Base-by-base conservation (phyloP, 192 early-diverging fungal species). In the Backusella psychrophila region DNA sequence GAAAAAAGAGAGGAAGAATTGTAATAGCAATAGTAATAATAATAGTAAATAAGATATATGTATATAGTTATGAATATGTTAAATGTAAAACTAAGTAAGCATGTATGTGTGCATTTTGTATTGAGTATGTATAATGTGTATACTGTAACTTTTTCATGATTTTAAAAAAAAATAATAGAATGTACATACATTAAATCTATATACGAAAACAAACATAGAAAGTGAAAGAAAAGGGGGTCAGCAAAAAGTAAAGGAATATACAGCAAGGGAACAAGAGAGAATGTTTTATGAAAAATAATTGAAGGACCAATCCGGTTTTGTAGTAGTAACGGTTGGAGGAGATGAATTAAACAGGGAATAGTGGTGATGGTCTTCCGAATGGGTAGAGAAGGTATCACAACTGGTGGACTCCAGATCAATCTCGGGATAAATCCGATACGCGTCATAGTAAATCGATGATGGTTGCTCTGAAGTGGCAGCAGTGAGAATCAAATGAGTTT, bases 321-420 rank as follows among this genome's bases (percentile, higher is more conserved):
- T 29, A 29, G 56, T 63, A 63, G 21, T 63, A 26, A 19, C 46
- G 5, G 46, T 49, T n/a, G 46, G 46, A 49, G 23, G 56, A 12
- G 56, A 3, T 29, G 56, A 63, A 63, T 63, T 63, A 63, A 63
- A 63, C 23, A 63, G 23, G 56, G 56, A 63, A 26, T 63, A 63
- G 11, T 63, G 23, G 12, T 63, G 56, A n/a, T 63, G 56, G 23
- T 63, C 56, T 63, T 63, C 56, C 1, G 56, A 63, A 63, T 63
- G 56, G 12, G 56, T 63, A 63, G 56, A 63, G 26, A 63, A 63
- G 56, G 56, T 63, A 63, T 63, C 56, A 63, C 56, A 63, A 63
- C 56, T 63, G 11, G 56, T 63, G 12, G 56, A 63, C 12, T 63
- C 56, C 23, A 63, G 21, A 63, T 63, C 56, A 63, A 26, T 63